phyloP scores from a whole-genome alignment of 805 yeast genomes.

The Maudiozyma turicensis region DNA sequence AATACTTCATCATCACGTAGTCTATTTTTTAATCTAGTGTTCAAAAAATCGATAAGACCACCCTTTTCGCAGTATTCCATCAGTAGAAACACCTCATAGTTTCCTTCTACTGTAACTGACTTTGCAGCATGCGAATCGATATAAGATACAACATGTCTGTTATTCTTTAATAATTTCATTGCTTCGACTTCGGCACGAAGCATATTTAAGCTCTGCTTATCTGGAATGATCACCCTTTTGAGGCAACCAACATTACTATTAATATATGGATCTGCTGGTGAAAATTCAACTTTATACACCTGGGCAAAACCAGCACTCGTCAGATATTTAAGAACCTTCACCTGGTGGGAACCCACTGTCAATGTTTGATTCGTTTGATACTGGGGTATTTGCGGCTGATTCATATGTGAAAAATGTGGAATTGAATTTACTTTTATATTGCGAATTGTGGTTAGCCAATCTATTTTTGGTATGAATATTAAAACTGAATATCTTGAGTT shows the following conservation, averaged over 20 bases:
- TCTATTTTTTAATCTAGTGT: constrained; percentile 55
- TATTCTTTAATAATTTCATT: constrained; percentile 79
- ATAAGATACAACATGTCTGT: constrained; percentile 74
- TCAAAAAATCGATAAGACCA: constrained; percentile 75
- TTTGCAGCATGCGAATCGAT: constrained; percentile 93
- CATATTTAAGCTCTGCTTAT: constrained; percentile 69
- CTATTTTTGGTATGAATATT: no score
- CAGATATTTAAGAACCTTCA: constrained; percentile 57
- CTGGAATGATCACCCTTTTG: constrained; percentile 90
- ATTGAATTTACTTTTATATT: no score
- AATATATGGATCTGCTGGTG: constrained; percentile 47
- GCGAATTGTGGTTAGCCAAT: no score
- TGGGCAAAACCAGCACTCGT: constrained; percentile 95
- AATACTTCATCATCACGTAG: constrained; percentile 60
- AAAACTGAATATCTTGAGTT: no score
- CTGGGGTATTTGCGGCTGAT: constrained; percentile 1
- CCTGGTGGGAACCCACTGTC: constrained; percentile 76
- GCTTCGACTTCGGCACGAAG: constrained; percentile 95
- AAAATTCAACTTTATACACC: constrained; percentile 70
- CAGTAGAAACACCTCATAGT: constrained; percentile 64
- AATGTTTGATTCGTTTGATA: constrained; percentile 70
- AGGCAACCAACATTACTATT: constrained; percentile 62
- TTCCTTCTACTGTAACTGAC: constrained; percentile 40
- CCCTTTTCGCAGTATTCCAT: constrained; percentile 78
- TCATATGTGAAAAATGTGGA: neutral